Conservation (phyloP, 1,284 basidiomycete genomes). For the Bjerkandera adusta region DNA sequence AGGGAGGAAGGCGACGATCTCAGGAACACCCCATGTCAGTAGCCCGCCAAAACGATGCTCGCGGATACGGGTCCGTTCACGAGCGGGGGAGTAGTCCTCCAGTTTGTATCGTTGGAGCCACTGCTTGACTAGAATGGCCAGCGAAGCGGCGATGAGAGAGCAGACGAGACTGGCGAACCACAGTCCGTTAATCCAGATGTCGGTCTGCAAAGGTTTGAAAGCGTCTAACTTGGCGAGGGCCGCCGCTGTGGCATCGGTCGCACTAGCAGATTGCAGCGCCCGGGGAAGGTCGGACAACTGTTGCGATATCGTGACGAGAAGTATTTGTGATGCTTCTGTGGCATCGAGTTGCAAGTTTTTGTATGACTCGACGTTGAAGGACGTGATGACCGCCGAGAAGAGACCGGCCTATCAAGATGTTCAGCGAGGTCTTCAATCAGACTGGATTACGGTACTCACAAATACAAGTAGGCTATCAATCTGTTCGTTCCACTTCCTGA, state of each 20-base stretch:
- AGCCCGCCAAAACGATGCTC: constrained; percentile 26
- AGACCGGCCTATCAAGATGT: constrained; percentile 3
- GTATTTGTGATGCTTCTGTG: background rate
- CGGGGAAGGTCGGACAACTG: constrained; percentile 9
- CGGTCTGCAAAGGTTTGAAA: background rate
- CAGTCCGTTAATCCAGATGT: constrained; percentile 13
- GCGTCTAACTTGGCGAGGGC: background rate
- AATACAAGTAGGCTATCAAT: constrained; percentile 6
- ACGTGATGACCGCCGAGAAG: constrained; percentile 10
- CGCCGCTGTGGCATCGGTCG: background rate
- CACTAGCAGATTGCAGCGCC: background rate
- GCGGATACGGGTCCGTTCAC: constrained; percentile 12
- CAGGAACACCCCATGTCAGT: constrained; percentile 26
- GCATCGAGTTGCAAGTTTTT: constrained; percentile 4
- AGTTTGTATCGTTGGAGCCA: constrained; percentile 14
- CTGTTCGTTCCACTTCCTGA: background rate
- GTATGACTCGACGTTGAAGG: constrained; percentile 7
- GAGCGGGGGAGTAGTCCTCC: constrained; percentile 5
- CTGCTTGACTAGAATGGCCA: constrained; percentile 17
- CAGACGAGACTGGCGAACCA: constrained; percentile 17
- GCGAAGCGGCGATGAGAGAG: constrained; percentile 15
- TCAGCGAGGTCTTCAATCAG: no score
- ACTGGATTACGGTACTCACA: no score
- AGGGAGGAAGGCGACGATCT: constrained; percentile 27
- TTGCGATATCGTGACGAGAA: constrained; percentile 15